A percentile compares a stretch with the other conserved stretches of the same genome.
Conservation (phyloP, 495 filamentous ascomycete genomes). For the Staphylotrichum tortipilum region DNA sequence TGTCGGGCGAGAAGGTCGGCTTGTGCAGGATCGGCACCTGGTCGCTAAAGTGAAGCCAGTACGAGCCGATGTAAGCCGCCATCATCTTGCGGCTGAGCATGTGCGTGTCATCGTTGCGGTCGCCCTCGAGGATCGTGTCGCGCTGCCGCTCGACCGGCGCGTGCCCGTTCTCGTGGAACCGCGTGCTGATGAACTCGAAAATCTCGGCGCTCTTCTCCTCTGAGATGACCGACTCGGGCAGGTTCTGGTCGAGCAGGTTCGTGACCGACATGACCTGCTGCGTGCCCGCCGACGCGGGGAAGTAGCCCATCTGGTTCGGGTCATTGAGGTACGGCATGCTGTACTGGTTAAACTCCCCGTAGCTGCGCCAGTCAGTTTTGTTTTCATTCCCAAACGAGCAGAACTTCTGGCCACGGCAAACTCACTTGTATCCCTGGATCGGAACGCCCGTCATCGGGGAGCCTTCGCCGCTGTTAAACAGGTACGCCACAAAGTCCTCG, state of each 20-base stretch:
- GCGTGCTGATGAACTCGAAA: slow-evolving; percentile 72
- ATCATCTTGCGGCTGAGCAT: slow-evolving; percentile 87
- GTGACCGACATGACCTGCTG: slow-evolving; percentile 85
- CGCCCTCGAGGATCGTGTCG: slow-evolving; percentile 68
- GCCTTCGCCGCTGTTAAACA: slow-evolving; percentile 59
- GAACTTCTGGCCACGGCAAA: background rate
- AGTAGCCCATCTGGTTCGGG: slow-evolving; percentile 41
- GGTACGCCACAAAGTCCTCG: slow-evolving; percentile 84
- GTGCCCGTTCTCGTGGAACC: slow-evolving; percentile 75
- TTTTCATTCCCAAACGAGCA: background rate
- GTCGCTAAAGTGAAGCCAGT: slow-evolving; percentile 90
- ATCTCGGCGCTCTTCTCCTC: slow-evolving; percentile 81
- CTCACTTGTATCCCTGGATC: slow-evolving; percentile 44
- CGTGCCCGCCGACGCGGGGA: slow-evolving; percentile 43
- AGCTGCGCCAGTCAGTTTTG: slow-evolving; percentile 36
- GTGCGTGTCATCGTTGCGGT: slow-evolving; percentile 61
- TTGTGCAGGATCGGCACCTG: slow-evolving; percentile 92
- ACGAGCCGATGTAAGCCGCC: slow-evolving; percentile 88
- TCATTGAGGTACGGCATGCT: slow-evolving; percentile 42
- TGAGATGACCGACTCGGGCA: slow-evolving; percentile 70
- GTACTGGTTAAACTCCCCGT: slow-evolving; percentile 44
- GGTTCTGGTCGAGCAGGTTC: slow-evolving; percentile 74
- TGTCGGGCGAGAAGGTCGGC: slow-evolving; percentile 84
- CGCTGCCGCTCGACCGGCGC: slow-evolving; percentile 66
- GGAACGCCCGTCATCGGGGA: slow-evolving; percentile 41